Evolutionary conservation across 148 eudicot genomes (phyloP), one percentile per base, ranked within the genome.

Genomic region (Fagopyrum tataricum): DNA sequence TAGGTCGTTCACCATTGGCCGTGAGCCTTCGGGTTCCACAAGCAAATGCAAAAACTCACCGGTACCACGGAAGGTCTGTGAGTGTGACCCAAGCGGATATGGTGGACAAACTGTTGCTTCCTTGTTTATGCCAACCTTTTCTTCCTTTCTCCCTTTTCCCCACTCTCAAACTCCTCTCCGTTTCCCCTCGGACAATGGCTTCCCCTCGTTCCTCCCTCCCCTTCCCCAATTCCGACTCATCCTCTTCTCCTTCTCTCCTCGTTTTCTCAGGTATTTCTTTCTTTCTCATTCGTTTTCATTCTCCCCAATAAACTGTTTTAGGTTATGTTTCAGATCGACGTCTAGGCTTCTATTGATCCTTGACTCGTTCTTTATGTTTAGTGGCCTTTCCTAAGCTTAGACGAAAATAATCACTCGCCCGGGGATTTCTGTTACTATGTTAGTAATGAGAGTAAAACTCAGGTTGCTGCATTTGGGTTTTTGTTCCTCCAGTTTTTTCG

Each of bases 191-290:
- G 40, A 20, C 69, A 48, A 73, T 81, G 87, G 80, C 83, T 77
- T 77, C 77, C 77, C 81, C 72, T 43, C 82, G 12, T 8, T 62
- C 76, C 5, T 67, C 77, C 61, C 40, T 17, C 5, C 66, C 71
- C 72, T 43, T 76, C 7, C 47, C 79, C 61, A 56, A 59, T 23
- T 67, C 85, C 70, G 72, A 87, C 82, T 5, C 55, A 21, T 37
- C 71, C 14, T 43, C 73, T 51, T 84, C 76, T 14, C 93, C 93
- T 13, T 87, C 97, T 51, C 77, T 91, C 76, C 89, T 89, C 39
- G 91, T 91, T 73, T 91, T 91, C 79, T 91, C 97, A 76, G 91
- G 97, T 91, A 39, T 6, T 42, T 67, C 31, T 31, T 70, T 71
- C 18, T 75, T 66, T 31, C 49, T 70, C 58, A 40, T 31, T 0